These are phyloP conservation scores for Cutaneotrichosporon cutaneum DNA, from an alignment of 1,284 basidiomycete genomes.

Conservation along the genomic window DNA sequence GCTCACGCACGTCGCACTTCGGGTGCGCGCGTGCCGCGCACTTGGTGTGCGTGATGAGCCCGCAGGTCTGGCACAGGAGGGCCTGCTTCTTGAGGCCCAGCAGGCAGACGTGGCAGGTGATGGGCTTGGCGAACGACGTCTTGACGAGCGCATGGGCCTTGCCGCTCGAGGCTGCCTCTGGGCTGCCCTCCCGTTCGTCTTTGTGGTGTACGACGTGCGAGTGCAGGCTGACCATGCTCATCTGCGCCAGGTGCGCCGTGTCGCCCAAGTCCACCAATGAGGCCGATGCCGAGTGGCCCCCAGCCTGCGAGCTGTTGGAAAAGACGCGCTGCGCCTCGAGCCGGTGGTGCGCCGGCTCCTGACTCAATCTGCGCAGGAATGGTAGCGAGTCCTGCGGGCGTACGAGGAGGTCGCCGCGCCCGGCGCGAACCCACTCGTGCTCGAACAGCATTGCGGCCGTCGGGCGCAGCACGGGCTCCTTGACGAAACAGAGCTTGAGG, in stretches of 20 bases:
- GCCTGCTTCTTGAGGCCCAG: slow-evolving; percentile 78
- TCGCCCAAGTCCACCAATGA: slow-evolving; percentile 20
- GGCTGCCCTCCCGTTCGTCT: slow-evolving; percentile 8
- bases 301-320: slow-evolving; percentile 4
- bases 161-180: background rate
- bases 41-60: slow-evolving; percentile 78
- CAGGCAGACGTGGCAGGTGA: slow-evolving; percentile 81
- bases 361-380: slow-evolving; percentile 83
- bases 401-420: slow-evolving; percentile 13
- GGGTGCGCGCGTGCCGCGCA: slow-evolving; percentile 72
- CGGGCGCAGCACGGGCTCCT: slow-evolving; percentile 76
- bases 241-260: slow-evolving; percentile 14
- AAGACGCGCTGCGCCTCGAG: slow-evolving; percentile 58
- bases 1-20: slow-evolving; percentile 68
- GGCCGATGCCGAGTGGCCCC: slow-evolving; percentile 15
- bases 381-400: slow-evolving; percentile 91
- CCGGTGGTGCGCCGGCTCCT: slow-evolving; percentile 66
- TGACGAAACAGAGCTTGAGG: slow-evolving; percentile 78
- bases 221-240: slow-evolving; percentile 26
- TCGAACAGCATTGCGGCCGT: slow-evolving; percentile 79
- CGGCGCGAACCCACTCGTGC: slow-evolving; percentile 73
- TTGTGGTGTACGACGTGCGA: slow-evolving; percentile 16
- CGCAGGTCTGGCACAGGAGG: slow-evolving; percentile 84
- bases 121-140: slow-evolving; percentile 85
- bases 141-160: slow-evolving; percentile 59